Percentiles rank a stretch among this genome's conserved stretches.
phyloP scores from a whole-genome alignment of 495 filamentous ascomycete genomes.

The Apiosordaria backusii region DNA sequence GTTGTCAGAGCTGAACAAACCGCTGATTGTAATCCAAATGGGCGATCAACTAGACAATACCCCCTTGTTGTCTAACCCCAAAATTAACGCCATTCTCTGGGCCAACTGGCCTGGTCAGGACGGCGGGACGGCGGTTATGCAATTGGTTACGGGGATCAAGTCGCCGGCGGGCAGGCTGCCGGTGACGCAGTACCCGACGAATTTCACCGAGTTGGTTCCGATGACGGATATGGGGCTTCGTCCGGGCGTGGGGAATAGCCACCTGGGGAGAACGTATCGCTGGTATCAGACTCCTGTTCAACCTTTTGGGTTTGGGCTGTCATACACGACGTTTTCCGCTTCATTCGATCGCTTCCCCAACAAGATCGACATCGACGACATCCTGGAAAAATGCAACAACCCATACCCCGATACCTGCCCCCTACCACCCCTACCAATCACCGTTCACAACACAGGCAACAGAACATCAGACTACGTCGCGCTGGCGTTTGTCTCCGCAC shows the following conservation, averaged over 20 bases:
- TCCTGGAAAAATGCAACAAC: constrained; percentile 31
- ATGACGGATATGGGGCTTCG: constrained; percentile 46
- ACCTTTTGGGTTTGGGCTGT: constrained; percentile 51
- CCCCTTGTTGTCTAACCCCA: constrained; percentile 43
- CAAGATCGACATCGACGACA: constrained; percentile 29
- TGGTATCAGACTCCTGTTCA: constrained; percentile 42
- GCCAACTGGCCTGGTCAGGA: constrained; percentile 56
- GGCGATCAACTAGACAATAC: constrained; percentile 57
- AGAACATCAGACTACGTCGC: constrained; percentile 57
- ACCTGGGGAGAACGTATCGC: constrained; percentile 40
- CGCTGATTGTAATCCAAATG: constrained; percentile 42
- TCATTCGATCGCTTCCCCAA: constrained; percentile 36
- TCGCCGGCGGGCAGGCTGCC: constrained; percentile 60
- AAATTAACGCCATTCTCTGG: constrained; percentile 52
- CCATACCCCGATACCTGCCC: constrained; percentile 43
- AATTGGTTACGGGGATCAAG: constrained; percentile 49
- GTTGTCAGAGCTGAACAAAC: constrained; percentile 38
- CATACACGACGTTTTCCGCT: constrained; percentile 50
- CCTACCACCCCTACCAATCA: constrained; percentile 38
- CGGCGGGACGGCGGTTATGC: constrained; percentile 49
- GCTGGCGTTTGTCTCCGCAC: constrained; percentile 53
- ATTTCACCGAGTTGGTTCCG: constrained; percentile 37
- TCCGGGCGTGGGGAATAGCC: constrained; percentile 17
- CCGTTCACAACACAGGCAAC: constrained; percentile 51
- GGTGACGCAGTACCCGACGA: constrained; percentile 51